phyloP scores from a whole-genome alignment of 2,329 filamentous ascomycete species.

The Monosporascus sp. region DNA sequence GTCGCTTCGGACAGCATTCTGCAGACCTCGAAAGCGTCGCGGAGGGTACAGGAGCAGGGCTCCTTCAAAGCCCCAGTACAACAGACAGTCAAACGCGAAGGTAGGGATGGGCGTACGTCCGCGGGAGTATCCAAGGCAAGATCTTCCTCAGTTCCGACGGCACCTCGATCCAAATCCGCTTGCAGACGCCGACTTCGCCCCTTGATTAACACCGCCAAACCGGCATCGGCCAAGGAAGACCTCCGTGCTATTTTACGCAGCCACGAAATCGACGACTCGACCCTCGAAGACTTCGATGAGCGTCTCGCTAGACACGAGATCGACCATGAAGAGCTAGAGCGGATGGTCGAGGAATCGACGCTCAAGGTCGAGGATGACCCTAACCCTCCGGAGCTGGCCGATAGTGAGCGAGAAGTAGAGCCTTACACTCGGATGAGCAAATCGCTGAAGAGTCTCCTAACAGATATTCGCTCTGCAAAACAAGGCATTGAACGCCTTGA shows the following conservation, averaged over 20 bases:
- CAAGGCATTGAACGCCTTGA: conserved; percentile 55
- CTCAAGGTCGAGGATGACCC: conserved; percentile 23
- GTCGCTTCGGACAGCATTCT: conserved; percentile 1
- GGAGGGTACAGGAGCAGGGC: conserved; percentile 4
- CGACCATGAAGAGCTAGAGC: conserved; percentile 21
- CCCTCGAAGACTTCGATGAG: conserved; percentile 52
- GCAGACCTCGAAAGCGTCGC: neutral
- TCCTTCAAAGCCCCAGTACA: conserved; percentile 10
- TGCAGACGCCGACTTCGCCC: conserved; percentile 38
- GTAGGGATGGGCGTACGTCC: conserved; percentile 2
- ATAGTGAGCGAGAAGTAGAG: conserved; percentile 37
- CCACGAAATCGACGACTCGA: conserved; percentile 55
- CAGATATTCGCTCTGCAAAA: conserved; percentile 49
- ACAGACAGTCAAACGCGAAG: conserved; percentile 3
- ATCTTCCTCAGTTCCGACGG: conserved; percentile 23
- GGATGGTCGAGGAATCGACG: conserved; percentile 20
- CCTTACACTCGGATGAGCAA: conserved; percentile 47
- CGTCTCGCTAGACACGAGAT: conserved; percentile 37
- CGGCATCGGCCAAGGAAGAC: conserved; percentile 51
- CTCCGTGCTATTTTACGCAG: conserved; percentile 46
- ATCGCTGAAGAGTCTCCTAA: conserved; percentile 44
- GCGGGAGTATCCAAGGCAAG: conserved; percentile 10
- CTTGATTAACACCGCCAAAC: conserved; percentile 49
- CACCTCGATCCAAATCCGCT: conserved; percentile 32
- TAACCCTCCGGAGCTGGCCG: conserved; percentile 16